Evolutionary conservation across 805 yeast species (phyloP).

Genomic region (Ogataea haglerorum): DNA sequence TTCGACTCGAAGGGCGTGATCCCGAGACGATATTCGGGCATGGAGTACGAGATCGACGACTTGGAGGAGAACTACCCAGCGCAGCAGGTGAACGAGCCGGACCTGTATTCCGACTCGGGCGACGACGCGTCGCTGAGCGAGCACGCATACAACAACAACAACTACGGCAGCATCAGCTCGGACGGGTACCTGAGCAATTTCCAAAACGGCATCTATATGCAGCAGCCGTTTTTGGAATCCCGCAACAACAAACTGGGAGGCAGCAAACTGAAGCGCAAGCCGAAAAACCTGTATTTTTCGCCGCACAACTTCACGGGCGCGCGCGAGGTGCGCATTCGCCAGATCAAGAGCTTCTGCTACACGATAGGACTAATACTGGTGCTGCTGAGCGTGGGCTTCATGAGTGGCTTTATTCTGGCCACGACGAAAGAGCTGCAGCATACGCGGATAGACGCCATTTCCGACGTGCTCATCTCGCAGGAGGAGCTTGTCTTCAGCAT

Average conservation of each 20-base stretch:
- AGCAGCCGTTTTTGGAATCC: constrained; percentile 16
- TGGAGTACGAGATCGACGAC: constrained; percentile 45
- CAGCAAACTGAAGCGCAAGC: constrained; percentile 21
- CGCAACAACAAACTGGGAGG: constrained; percentile 12
- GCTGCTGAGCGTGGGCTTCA: constrained; percentile 69
- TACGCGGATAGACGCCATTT: constrained; percentile 57
- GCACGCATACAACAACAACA: constrained; percentile 7
- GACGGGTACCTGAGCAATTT: constrained; percentile 8
- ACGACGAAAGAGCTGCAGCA: constrained; percentile 78
- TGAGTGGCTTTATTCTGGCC: constrained; percentile 80
- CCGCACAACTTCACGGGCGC: constrained; percentile 38
- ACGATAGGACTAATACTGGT: constrained; percentile 44
- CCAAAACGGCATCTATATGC: constrained; percentile 4
- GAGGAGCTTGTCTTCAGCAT: constrained; percentile 84
- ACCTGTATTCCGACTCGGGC: constrained; percentile 28
- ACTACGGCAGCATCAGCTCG: constrained; percentile 19
- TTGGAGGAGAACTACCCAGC: constrained; percentile 36
- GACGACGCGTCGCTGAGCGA: constrained; percentile 24
- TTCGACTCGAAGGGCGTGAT: constrained; percentile 73
- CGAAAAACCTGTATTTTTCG: constrained; percentile 30
- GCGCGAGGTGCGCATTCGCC: constrained; percentile 28
- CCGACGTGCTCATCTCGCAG: constrained; percentile 71
- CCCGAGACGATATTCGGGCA: constrained; percentile 68
- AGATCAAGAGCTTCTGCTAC: constrained; percentile 36
- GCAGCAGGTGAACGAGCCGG: constrained; percentile 16